Percentiles rank a stretch among this genome's conserved stretches.
These are phyloP conservation scores for Entamoeba moshkovskii DNA, from an alignment of 208 protist genomes.

Conservation along the genomic window DNA sequence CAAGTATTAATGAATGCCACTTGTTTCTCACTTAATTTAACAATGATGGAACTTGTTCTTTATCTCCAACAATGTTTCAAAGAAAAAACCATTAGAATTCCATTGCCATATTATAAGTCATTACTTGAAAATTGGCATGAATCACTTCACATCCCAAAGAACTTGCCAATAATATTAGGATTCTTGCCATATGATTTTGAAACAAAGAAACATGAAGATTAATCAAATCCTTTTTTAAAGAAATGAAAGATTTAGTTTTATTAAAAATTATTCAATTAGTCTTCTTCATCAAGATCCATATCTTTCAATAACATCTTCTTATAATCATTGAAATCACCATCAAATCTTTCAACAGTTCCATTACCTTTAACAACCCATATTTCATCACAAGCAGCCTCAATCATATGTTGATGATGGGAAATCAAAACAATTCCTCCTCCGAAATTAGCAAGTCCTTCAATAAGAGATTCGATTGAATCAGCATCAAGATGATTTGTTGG, in stretches of 20 bases:
- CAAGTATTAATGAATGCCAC: background rate
- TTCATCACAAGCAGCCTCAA: constrained; percentile 16
- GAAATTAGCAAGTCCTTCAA: constrained; percentile 12
- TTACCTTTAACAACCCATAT: constrained; percentile 26
- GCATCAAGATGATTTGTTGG: constrained; percentile 74
- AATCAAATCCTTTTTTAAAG: background rate
- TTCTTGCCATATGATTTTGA: background rate
- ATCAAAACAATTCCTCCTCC: constrained; percentile 27
- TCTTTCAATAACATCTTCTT: background rate
- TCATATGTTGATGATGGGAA: constrained; percentile 25
- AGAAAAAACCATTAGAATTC: background rate
- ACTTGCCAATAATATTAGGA: background rate
- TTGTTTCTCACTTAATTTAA: background rate
- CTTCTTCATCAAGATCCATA: background rate
- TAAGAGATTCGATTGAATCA: constrained; percentile 39
- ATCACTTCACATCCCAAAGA: background rate
- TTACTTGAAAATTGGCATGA: background rate
- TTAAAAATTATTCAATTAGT: background rate
- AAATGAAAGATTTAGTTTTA: background rate
- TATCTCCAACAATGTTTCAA: background rate
- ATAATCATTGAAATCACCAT: constrained; percentile 29
- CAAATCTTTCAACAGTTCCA: background rate
- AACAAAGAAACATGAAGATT: too few relatives aligned
- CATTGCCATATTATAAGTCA: background rate
- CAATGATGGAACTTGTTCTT: background rate